Evolutionary conservation across 176 grass and related monocot genomes (phyloP), one percentile per base, ranked within the genome.

Genomic region (Tillandsia fasciculata): DNA sequence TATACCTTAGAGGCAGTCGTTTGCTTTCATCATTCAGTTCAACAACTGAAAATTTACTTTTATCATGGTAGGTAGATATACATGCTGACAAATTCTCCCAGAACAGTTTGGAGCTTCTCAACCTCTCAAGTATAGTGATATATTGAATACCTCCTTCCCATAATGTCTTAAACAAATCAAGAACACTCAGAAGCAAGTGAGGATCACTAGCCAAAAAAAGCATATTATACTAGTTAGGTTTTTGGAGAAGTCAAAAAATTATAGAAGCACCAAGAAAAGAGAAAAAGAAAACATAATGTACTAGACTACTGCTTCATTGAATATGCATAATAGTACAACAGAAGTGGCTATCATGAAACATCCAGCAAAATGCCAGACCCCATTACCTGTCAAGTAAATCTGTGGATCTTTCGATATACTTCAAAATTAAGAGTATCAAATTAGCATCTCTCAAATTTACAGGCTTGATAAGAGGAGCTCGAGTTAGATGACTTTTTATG

Each of bases 131-230:
- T 67, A 97, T 81, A 76, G 51, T 71, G 9, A 80, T 69, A 67
- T 85, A 92, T 53, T 87, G 89, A 22, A 76, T 72, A 75, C 89
- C 79, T 51, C 84, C 77, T 81, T 92, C 86, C 93, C 93, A 97
- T 83, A 97, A 77, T 71, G 89, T 84, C 86, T 79, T 87, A 49
- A 97, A 57, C 69, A 97, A 64, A 11, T 88, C 77, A 49, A 97
- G 79, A 78, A 92, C 70, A 83, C 84, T 77, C 29, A 80, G 73
- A 59, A 87, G 64, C 69, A 97, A 52, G 77, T 66, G 80, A 90
- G 89, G 84, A 69, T 67, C 71, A 64, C 86, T 90, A 74, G 48
- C 78, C 77, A 53, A 49, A 63, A 74, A 52, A 70, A 13, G 33
- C 33, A 42, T 42, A 42, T 5, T 42, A 42, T 42, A 42, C 33